These are phyloP conservation scores for Cladorrhinum sp. DNA, from an alignment of 2,329 filamentous ascomycete genomes.

Conservation along the genomic window DNA sequence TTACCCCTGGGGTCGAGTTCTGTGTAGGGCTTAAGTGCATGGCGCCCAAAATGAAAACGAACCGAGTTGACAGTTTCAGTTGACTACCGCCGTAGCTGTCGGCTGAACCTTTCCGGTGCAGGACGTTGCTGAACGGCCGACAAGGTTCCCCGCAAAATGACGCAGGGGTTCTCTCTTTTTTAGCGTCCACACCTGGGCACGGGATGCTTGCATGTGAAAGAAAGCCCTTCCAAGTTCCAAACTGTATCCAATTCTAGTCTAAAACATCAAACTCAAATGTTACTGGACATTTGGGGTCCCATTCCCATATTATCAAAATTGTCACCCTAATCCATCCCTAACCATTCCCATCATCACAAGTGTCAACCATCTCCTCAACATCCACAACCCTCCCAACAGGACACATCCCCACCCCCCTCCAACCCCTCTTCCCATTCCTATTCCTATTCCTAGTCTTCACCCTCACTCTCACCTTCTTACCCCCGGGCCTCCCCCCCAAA, in stretches of 20 bases:
- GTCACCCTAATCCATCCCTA: neutral
- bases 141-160: constrained; percentile 12
- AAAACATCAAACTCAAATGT: too few species aligned
- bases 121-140: neutral
- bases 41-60: too few species aligned
- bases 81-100: too few species aligned
- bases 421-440: neutral
- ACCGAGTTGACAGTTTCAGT: too few species aligned
- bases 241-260: too few species aligned
- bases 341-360: neutral
- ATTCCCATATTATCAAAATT: too few species aligned
- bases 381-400: neutral
- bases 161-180: constrained; percentile 5
- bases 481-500: neutral
- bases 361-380: too few species aligned
- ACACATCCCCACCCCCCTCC: neutral
- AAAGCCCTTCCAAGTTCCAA: too few species aligned
- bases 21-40: too few species aligned
- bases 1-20: too few species aligned
- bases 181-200: neutral
- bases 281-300: too few species aligned
- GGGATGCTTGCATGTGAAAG: neutral
- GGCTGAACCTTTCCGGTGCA: neutral
- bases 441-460: neutral
- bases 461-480: neutral